Evolutionary conservation across 257 asterid genomes (phyloP).

Genomic region (Primulina eburnea): DNA sequence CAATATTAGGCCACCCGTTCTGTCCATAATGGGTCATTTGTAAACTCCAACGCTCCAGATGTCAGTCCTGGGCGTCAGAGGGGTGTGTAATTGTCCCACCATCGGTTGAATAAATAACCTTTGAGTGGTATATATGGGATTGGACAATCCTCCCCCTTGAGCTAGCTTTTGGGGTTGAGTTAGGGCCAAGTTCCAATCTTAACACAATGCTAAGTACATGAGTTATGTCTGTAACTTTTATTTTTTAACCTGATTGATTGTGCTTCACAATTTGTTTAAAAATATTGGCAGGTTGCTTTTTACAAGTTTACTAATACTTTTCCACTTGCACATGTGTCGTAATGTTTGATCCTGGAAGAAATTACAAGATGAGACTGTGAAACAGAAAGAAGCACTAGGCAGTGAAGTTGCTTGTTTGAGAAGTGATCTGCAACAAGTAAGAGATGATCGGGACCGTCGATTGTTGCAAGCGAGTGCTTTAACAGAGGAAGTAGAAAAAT

Average conservation of each 20-base stretch:
- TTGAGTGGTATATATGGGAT: too few species aligned
- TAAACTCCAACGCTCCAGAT: too few species aligned
- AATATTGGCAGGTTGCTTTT: slow-evolving; percentile 1
- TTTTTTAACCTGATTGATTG: slow-evolving; percentile 1
- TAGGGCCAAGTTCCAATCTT: too few species aligned
- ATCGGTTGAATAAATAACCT: too few species aligned
- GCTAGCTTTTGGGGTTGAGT: too few species aligned
- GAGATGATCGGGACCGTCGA: slow-evolving; percentile 81
- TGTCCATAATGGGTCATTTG: too few species aligned
- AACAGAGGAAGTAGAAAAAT: slow-evolving; percentile 50
- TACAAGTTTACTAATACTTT: slow-evolving; percentile 2
- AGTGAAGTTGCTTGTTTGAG: slow-evolving; percentile 70
- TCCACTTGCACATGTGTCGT: slow-evolving; percentile 4
- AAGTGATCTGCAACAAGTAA: slow-evolving; percentile 68
- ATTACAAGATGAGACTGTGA: slow-evolving; percentile 66
- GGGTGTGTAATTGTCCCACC: too few species aligned
- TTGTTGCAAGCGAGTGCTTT: slow-evolving; percentile 51
- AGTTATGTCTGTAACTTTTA: slow-evolving; percentile 3
- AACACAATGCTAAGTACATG: not conserved
- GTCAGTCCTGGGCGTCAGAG: too few species aligned
- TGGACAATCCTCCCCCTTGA: too few species aligned
- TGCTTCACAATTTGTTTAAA: not conserved
- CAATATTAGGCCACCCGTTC: too few species aligned
- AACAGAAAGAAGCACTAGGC: slow-evolving; percentile 67
- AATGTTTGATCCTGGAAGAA: slow-evolving; percentile 37